phyloP scores from a whole-genome alignment of 2,329 filamentous ascomycete genomes.

The Ceratocystis papillata region DNA sequence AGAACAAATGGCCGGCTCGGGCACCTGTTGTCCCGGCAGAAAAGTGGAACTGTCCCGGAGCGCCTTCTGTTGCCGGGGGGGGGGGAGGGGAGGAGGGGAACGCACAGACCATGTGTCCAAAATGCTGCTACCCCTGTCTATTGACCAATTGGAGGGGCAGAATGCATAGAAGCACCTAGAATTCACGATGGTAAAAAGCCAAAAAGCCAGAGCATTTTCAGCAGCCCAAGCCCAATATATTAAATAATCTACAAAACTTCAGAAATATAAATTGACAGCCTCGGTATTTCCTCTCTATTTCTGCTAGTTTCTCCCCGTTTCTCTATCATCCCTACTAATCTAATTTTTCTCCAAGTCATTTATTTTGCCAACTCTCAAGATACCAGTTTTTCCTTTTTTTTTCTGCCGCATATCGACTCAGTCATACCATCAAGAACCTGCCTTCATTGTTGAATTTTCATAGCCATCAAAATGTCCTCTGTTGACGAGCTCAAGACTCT shows the following conservation, averaged over 20 bases:
- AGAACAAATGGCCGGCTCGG: background rate
- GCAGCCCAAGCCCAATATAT: background rate
- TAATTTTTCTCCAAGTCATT: background rate
- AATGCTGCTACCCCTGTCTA: constrained; percentile 18
- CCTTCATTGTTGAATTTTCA: background rate
- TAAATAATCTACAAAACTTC: background rate
- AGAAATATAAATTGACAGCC: constrained; percentile 19
- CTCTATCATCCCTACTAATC: constrained; percentile 12
- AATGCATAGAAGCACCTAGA: constrained; percentile 25
- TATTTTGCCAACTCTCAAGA: constrained; percentile 14
- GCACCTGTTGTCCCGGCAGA: constrained; percentile 3
- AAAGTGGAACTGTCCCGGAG: constrained; percentile 17
- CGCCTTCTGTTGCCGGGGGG: constrained; percentile 7
- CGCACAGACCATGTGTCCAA: constrained; percentile 21
- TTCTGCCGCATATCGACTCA: background rate
- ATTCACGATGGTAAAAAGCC: constrained; percentile 22
- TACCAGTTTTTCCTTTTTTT: constrained; percentile 7
- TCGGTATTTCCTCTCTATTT: background rate
- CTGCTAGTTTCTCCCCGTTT: background rate
- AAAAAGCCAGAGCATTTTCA: constrained; percentile 1
- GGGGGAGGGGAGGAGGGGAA: background rate
- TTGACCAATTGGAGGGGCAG: constrained; percentile 17
- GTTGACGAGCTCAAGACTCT: constrained; percentile 83
- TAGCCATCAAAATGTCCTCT: constrained; percentile 40
- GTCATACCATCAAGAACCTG: background rate